Conservation (phyloP, 2,329 filamentous ascomycete species). For the Fusarium sp. region DNA sequence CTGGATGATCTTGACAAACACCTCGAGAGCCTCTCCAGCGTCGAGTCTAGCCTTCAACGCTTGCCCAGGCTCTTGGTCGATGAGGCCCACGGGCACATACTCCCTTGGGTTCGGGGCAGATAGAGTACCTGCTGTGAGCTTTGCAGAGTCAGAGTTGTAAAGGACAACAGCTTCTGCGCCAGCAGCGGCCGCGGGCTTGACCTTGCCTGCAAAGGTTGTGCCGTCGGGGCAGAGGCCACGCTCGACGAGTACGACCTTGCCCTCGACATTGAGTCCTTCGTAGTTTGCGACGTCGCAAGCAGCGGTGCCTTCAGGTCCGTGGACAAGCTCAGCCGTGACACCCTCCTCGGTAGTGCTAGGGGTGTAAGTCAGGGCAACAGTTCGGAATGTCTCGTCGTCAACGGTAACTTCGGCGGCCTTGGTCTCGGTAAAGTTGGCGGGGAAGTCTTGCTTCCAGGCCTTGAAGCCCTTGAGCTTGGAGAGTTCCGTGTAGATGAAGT, state of each 20-base stretch:
- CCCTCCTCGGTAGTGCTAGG: conserved; percentile 46
- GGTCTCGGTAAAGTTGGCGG: conserved; percentile 42
- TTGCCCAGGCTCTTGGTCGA: conserved; percentile 45
- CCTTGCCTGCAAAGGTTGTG: conserved; percentile 46
- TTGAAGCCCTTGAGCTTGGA: conserved; percentile 43
- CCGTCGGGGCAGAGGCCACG: conserved; percentile 45
- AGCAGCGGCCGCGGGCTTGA: conserved; percentile 44
- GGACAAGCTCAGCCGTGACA: conserved; percentile 41
- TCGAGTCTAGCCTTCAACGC: conserved; percentile 45
- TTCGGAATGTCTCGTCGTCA: conserved; percentile 39
- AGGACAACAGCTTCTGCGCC: conserved; percentile 46
- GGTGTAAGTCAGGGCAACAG: conserved; percentile 45
- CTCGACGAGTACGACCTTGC: conserved; percentile 48
- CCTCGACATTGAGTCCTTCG: conserved; percentile 38
- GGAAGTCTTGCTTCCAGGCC: conserved; percentile 46
- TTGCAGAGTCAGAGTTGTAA: conserved; percentile 45
- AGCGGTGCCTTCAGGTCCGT: conserved; percentile 40
- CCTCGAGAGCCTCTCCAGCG: conserved; percentile 47
- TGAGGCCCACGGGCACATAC: conserved; percentile 44
- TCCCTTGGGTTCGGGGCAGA: conserved; percentile 40
- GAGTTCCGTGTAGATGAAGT: conserved; percentile 45
- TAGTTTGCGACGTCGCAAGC: conserved; percentile 44
- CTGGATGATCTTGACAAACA: conserved; percentile 49
- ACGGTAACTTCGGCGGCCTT: conserved; percentile 38
- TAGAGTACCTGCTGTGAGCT: conserved; percentile 45